A percentile compares a stretch with the other conserved stretches of the same genome.
These are phyloP conservation scores for Alternaria sp. DNA, from an alignment of 2,329 filamentous ascomycete genomes.

Conservation along the genomic window DNA sequence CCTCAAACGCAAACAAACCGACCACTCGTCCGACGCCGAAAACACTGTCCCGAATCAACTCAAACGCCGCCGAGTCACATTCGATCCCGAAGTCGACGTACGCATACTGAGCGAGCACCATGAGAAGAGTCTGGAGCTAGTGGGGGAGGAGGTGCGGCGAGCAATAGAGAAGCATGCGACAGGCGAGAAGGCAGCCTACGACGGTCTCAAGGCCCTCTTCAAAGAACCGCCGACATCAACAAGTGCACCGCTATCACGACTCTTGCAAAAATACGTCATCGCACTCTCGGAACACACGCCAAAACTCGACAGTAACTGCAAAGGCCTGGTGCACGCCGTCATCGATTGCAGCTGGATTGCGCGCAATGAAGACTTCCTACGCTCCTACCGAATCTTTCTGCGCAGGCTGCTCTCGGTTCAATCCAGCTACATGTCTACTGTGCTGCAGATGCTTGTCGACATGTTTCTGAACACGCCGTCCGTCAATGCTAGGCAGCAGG, in stretches of 20 bases:
- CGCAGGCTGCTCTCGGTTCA: slow-evolving; percentile 80
- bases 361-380: slow-evolving; percentile 67
- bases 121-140: slow-evolving; percentile 65
- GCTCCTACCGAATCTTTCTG: slow-evolving; percentile 65
- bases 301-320: slow-evolving; percentile 64
- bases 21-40: slow-evolving; percentile 42
- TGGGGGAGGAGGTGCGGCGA: slow-evolving; percentile 69
- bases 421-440: slow-evolving; percentile 75
- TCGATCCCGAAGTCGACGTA: slow-evolving; percentile 59
- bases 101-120: slow-evolving; percentile 54
- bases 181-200: slow-evolving; percentile 65
- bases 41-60: slow-evolving; percentile 45
- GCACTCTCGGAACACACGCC: slow-evolving; percentile 67
- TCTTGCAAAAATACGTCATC: slow-evolving; percentile 66
- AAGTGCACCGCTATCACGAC: slow-evolving; percentile 61
- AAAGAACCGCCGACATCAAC: slow-evolving; percentile 56
- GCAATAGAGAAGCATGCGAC: slow-evolving; percentile 63
- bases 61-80: slow-evolving; percentile 60
- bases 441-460: slow-evolving; percentile 82
- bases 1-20: slow-evolving; percentile 51
- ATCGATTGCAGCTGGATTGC: slow-evolving; percentile 69
- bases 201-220: slow-evolving; percentile 64
- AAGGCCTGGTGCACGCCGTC: slow-evolving; percentile 66
- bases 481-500: slow-evolving; percentile 62
- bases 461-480: slow-evolving; percentile 73